A percentile compares a stretch with the other conserved stretches of the same genome.
These are phyloP conservation scores for Evansstolkia leycettana DNA, from an alignment of 495 filamentous ascomycete species.

Conservation along the genomic window DNA sequence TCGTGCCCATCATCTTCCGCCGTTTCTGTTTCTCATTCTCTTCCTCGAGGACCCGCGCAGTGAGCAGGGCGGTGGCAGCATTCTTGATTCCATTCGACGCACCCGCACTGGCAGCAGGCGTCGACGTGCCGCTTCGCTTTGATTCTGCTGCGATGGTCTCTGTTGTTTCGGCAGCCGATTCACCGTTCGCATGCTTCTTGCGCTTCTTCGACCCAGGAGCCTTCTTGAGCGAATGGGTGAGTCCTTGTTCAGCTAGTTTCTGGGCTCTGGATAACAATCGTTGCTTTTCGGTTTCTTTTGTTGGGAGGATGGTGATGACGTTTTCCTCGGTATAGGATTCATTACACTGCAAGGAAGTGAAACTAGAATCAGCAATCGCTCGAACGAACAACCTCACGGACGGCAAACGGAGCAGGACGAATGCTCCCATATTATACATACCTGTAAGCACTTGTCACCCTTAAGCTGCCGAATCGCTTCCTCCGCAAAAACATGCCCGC, in stretches of 20 bases:
- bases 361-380: no score
- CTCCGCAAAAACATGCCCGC: constrained; percentile 89
- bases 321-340: constrained; percentile 63
- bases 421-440: constrained; percentile 13
- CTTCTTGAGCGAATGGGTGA: constrained; percentile 87
- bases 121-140: constrained; percentile 13
- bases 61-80: constrained; percentile 68
- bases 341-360: constrained; percentile 45
- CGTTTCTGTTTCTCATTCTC: constrained; percentile 72
- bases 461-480: constrained; percentile 69
- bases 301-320: constrained; percentile 70
- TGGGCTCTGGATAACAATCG: constrained; percentile 50
- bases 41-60: constrained; percentile 73
- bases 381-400: no score
- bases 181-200: constrained; percentile 39
- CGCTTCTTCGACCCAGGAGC: constrained; percentile 56
- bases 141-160: background rate
- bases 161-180: constrained; percentile 6
- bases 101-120: constrained; percentile 15
- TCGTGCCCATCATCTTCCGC: constrained; percentile 53
- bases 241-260: constrained; percentile 51
- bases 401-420: no score
- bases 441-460: constrained; percentile 48
- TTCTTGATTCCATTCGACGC: constrained; percentile 62
- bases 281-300: constrained; percentile 56